A percentile compares a stretch with the other conserved stretches of the same genome.
Conservation (phyloP, 345 rosid species). For the Aquilaria yunnanensis region DNA sequence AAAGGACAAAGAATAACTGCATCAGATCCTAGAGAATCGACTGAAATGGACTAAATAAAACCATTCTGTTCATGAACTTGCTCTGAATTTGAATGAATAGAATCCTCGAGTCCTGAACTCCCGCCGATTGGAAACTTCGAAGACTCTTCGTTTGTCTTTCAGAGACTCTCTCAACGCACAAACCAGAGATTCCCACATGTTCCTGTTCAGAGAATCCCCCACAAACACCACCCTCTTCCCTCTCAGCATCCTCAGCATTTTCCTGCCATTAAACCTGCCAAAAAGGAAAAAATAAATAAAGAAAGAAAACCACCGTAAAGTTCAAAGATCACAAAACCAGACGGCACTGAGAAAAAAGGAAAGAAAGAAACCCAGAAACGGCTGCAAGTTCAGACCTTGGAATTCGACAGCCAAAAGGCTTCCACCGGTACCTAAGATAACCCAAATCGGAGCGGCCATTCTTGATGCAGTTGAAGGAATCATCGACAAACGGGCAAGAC, state of each 20-base stretch:
- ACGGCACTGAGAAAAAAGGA: neutral
- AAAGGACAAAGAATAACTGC: neutral
- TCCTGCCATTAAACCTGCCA: constrained; percentile 49
- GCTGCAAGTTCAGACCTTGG: constrained; percentile 34
- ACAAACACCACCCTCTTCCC: constrained; percentile 62
- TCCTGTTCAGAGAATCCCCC: constrained; percentile 64
- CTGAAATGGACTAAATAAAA: neutral
- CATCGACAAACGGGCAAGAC: constrained; percentile 52
- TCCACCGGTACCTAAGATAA: constrained; percentile 44
- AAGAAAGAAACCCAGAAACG: neutral
- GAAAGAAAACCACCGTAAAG: neutral
- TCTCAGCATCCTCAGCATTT: constrained; percentile 49
- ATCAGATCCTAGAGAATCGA: neutral
- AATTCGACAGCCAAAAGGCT: constrained; percentile 47
- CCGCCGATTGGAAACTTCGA: constrained; percentile 31
- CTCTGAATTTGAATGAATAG: constrained; percentile 50
- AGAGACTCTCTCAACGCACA: constrained; percentile 56
- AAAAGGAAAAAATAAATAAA: neutral
- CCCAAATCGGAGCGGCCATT: constrained; percentile 47
- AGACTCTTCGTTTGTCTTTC: constrained; percentile 40
- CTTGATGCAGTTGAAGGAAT: constrained; percentile 52
- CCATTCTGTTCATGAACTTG: constrained; percentile 13
- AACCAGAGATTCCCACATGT: constrained; percentile 74
- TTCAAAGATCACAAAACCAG: neutral
- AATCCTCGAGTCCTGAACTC: constrained; percentile 39